phyloP scores from a whole-genome alignment of 306 rosid species.

The Prunus mira region DNA sequence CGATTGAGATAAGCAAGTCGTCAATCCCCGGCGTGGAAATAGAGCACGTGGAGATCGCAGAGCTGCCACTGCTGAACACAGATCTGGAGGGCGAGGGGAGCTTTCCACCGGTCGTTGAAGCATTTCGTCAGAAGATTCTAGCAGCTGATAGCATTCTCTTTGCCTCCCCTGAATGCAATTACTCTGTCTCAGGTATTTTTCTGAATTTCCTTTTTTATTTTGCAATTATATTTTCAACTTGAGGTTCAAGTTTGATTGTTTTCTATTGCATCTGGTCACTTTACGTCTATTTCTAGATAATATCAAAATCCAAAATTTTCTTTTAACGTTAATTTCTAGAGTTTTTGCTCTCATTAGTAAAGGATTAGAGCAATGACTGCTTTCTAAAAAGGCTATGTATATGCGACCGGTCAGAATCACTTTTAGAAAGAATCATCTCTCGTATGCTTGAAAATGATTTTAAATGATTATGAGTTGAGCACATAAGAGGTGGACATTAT shows the following conservation, averaged over 20 bases:
- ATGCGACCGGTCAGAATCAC: too few relatives aligned
- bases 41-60: slow-evolving; percentile 52
- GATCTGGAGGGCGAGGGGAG: slow-evolving; percentile 58
- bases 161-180: slow-evolving; percentile 82
- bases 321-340: too few relatives aligned
- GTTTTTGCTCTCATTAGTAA: too few relatives aligned
- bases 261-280: too few relatives aligned
- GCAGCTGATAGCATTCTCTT: slow-evolving; percentile 62
- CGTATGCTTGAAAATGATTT: too few relatives aligned
- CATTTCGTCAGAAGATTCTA: slow-evolving; percentile 55
- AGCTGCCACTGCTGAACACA: slow-evolving; percentile 59
- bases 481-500: too few relatives aligned
- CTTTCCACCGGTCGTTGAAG: slow-evolving; percentile 53
- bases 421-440: too few relatives aligned
- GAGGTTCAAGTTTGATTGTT: neutral
- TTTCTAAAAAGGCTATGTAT: too few relatives aligned
- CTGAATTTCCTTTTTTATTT: neutral
- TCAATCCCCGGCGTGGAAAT: slow-evolving; percentile 45
- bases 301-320: too few relatives aligned
- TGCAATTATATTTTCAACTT: neutral
- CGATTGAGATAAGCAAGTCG: slow-evolving; percentile 54
- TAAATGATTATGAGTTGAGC: too few relatives aligned
- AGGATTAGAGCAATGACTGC: too few relatives aligned
- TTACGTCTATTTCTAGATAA: too few relatives aligned
- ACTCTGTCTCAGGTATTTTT: slow-evolving; percentile 51